phyloP scores from a whole-genome alignment of 2,329 filamentous ascomycete genomes.

The Capronia epimyces region DNA sequence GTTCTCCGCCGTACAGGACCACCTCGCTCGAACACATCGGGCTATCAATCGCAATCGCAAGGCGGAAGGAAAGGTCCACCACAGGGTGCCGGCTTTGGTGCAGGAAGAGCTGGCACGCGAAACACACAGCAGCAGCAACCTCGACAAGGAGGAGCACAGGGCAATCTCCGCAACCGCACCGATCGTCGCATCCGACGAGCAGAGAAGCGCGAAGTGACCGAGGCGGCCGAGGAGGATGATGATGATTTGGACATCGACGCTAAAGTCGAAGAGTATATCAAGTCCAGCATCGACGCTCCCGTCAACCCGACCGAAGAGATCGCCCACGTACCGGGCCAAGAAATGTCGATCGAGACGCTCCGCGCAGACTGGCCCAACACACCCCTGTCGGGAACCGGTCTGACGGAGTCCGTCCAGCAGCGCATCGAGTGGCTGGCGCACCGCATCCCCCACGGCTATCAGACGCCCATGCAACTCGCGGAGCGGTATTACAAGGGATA shows the following conservation, averaged over 20 bases:
- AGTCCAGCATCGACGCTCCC: slow-evolving; percentile 21
- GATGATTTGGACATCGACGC: slow-evolving; percentile 9
- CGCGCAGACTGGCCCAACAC: slow-evolving; percentile 29
- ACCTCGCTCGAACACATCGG: slow-evolving; percentile 5
- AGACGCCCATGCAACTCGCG: slow-evolving; percentile 26
- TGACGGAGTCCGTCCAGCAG: slow-evolving; percentile 27
- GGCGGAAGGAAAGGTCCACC: background rate
- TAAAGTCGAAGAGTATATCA: slow-evolving; percentile 17
- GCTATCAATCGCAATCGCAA: background rate
- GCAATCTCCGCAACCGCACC: background rate
- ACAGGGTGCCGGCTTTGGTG: background rate
- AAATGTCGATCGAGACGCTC: slow-evolving; percentile 19
- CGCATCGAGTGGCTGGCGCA: slow-evolving; percentile 29
- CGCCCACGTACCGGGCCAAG: slow-evolving; percentile 20
- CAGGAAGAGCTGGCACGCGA: background rate
- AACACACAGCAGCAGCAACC: background rate
- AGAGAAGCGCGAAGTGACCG: slow-evolving; percentile 4
- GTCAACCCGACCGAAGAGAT: slow-evolving; percentile 25
- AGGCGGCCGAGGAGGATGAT: slow-evolving; percentile 15
- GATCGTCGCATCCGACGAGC: slow-evolving; percentile 13
- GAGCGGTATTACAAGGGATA: slow-evolving; percentile 26
- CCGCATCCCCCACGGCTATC: slow-evolving; percentile 28
- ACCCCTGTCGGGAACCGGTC: slow-evolving; percentile 19
- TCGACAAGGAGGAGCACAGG: background rate
- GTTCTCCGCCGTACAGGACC: slow-evolving; percentile 13